These are phyloP conservation scores for Aspergillus sp. DNA, from an alignment of 2,329 filamentous ascomycete species.

Conservation along the genomic window DNA sequence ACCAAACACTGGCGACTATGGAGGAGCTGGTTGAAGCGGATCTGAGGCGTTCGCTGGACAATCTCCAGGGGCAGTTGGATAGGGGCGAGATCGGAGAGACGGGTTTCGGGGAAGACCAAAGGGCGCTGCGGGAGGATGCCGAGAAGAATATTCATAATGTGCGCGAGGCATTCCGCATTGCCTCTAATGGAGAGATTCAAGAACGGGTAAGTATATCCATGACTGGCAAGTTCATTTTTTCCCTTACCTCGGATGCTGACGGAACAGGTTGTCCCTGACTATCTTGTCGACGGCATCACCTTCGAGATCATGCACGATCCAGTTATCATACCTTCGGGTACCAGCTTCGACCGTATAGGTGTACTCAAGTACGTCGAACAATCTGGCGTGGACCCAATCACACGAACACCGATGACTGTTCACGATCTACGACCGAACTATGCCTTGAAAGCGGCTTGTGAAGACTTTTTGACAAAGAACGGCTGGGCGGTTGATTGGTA, in stretches of 20 bases:
- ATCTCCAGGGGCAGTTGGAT: conserved; percentile 35
- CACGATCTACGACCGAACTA: conserved; percentile 79
- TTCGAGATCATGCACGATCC: conserved; percentile 55
- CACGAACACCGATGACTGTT: conserved; percentile 68
- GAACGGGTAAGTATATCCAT: conserved; percentile 41
- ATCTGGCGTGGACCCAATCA: conserved; percentile 76
- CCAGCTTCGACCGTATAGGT: conserved; percentile 83
- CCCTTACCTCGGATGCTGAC: conserved; percentile 10
- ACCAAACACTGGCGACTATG: conserved; percentile 40
- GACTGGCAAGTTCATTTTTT: not conserved
- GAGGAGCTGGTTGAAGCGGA: conserved; percentile 43
- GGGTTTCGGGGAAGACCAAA: conserved; percentile 68
- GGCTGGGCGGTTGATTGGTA: conserved; percentile 93
- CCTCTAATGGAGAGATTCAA: conserved; percentile 41
- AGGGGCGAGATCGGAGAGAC: conserved; percentile 53
- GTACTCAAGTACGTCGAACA: conserved; percentile 83
- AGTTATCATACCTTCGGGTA: conserved; percentile 68
- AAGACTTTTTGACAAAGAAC: conserved; percentile 81
- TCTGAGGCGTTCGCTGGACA: conserved; percentile 36
- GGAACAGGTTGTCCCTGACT: conserved; percentile 46
- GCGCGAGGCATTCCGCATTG: conserved; percentile 43
- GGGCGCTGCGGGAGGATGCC: conserved; percentile 53
- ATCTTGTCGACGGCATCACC: conserved; percentile 50
- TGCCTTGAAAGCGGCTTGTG: conserved; percentile 75
- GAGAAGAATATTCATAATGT: conserved; percentile 49